A percentile compares a stretch with the other conserved stretches of the same genome.
Conservation (phyloP, 2,329 filamentous ascomycete species). For the Lachnellula subtilissima region DNA sequence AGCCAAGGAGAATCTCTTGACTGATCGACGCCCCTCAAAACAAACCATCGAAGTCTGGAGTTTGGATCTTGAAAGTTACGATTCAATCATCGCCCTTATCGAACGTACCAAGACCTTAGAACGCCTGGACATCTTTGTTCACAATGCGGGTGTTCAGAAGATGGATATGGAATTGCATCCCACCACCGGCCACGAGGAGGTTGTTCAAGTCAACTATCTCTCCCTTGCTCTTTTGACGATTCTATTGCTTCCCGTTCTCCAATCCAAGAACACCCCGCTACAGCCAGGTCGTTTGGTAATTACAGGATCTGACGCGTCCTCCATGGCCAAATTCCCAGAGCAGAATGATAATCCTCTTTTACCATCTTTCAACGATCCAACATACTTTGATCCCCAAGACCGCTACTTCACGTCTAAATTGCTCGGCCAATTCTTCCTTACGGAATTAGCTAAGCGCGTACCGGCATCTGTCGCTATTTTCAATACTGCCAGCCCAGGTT, state of each 20-base stretch:
- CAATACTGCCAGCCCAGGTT: slow-evolving; percentile 3
- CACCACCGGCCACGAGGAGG: slow-evolving; percentile 35
- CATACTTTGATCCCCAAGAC: slow-evolving; percentile 2
- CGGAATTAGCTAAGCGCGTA: slow-evolving; percentile 6
- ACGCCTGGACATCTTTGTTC: slow-evolving; percentile 14
- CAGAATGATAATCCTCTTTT: background rate
- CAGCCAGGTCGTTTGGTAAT: background rate
- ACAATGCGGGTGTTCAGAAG: slow-evolving; percentile 5
- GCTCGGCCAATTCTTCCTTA: slow-evolving; percentile 10
- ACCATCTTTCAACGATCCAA: background rate
- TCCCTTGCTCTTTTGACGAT: slow-evolving; percentile 19
- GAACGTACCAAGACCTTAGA: slow-evolving; percentile 1
- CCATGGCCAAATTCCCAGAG: background rate
- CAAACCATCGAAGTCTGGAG: slow-evolving; percentile 14
- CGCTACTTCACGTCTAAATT: slow-evolving; percentile 7
- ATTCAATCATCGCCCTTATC: slow-evolving; percentile 12
- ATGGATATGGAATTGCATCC: background rate
- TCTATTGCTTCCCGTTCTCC: slow-evolving; percentile 26
- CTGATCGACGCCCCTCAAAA: background rate
- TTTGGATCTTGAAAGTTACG: slow-evolving; percentile 12
- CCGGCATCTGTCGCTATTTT: slow-evolving; percentile 6
- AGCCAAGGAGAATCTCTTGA: slow-evolving; percentile 34
- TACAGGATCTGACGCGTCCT: background rate
- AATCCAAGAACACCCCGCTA: background rate
- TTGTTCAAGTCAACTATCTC: slow-evolving; percentile 33